Evolutionary conservation across 2,329 filamentous ascomycete species (phyloP), one percentile per base, ranked within the genome.

Genomic region (Pseudocercospora eumusae): DNA sequence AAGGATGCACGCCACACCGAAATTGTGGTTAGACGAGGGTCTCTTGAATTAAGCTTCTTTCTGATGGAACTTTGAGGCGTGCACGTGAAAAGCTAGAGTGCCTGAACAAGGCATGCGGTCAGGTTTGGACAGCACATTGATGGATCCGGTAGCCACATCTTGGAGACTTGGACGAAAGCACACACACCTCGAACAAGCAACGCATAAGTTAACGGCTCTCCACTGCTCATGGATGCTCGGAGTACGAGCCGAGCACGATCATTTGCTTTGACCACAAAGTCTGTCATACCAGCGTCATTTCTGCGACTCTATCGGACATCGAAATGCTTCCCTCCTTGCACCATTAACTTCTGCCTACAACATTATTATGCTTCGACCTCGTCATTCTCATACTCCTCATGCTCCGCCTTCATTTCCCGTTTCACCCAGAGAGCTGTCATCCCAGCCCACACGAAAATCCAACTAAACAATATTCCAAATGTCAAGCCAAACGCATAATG

Each of bases 401-500:
- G 64, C 64, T 74, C 70, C 25, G 69, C 42, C 33, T 67, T 65
- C 71, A 74, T 73, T 60, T 74, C 71, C 53, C 60, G 64, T 7
- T 70, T 67, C 6, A 71, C 68, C 62, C 66, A 71, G 2, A 68
- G 27, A 50, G 44, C 63, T 33, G 65, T 66, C 25, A 62, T 63
- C 6, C 36, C 47, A 9, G 69, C 70, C 71, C 71, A 74, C 11
- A 70, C 59, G 7, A 65, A 65, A 31, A 74, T 72, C 56, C 69
- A 74, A 20, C 63, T 50, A 57, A 74, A 74, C 28, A 74, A 45
- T 2, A 72, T 56, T 4, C 71, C 71, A 13, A 74, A 66, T 7
- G 61, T 63, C 50, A 70, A 33, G 4, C 71, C 71, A 59, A 74
- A 74, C 0, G 71, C 71, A 23, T 70, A 66, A 54, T 74, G 70